A percentile compares a stretch with the other conserved stretches of the same genome.
Conservation (phyloP, 202 grass and related monocot species). For the Schoenoplectus tabernaemontani region DNA sequence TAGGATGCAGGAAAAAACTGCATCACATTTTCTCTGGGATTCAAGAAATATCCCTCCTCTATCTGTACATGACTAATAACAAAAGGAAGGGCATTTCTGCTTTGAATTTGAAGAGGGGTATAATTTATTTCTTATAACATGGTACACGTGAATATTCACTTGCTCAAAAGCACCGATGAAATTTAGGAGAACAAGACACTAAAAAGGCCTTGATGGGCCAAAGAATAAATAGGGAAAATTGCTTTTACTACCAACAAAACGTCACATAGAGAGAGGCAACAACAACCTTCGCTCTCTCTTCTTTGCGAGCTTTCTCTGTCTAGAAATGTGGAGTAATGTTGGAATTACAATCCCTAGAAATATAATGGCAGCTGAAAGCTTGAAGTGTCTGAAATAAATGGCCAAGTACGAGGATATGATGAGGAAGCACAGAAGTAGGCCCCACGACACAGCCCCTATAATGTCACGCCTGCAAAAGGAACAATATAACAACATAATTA, state of each 20-base stretch:
- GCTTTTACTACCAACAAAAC: slow-evolving; percentile 29
- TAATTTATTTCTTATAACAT: neutral
- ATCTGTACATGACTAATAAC: slow-evolving; percentile 12
- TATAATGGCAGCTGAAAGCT: slow-evolving; percentile 74
- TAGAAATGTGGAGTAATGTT: slow-evolving; percentile 66
- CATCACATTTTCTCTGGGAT: neutral
- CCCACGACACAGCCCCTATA: slow-evolving; percentile 79
- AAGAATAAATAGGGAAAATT: neutral
- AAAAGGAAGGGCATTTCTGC: neutral
- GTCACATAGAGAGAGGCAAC: slow-evolving; percentile 92
- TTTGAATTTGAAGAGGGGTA: neutral
- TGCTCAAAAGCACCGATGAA: neutral
- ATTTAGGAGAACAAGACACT: neutral
- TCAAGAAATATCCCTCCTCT: neutral
- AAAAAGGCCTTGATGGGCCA: neutral
- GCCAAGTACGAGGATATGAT: slow-evolving; percentile 84
- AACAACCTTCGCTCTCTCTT: slow-evolving; percentile 89
- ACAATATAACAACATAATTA: slow-evolving; percentile 22
- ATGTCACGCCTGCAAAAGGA: slow-evolving; percentile 60
- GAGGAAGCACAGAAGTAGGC: slow-evolving; percentile 77
- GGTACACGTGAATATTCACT: neutral
- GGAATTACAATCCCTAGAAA: slow-evolving; percentile 81
- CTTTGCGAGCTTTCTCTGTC: slow-evolving; percentile 82
- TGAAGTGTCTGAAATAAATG: slow-evolving; percentile 85
- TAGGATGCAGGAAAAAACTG: neutral